Percentiles rank a stretch among this genome's conserved stretches.
phyloP scores from a whole-genome alignment of 495 filamentous ascomycete species.

The Podospora sp. region DNA sequence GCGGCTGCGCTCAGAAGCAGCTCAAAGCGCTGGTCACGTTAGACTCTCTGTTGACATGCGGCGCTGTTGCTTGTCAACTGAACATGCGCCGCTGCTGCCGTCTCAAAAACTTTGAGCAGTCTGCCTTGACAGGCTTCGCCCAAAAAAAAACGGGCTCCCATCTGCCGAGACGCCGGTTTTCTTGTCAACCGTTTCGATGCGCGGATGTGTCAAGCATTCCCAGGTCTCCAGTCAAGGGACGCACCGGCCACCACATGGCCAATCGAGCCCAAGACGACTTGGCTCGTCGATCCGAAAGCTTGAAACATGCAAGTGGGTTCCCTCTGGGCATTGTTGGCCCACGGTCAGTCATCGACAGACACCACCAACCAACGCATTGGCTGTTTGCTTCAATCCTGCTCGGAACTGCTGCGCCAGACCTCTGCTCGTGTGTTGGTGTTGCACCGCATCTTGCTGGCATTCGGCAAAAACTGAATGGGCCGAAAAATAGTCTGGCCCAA shows the following conservation, averaged over 20 bases:
- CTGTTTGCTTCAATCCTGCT: not conserved
- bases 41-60: not conserved
- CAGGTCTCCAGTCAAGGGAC: not conserved
- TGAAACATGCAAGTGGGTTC: not conserved
- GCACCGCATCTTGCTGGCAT: not conserved
- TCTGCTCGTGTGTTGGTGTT: not conserved
- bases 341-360: not conserved
- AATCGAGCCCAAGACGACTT: not conserved
- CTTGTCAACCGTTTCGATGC: not conserved
- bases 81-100: not conserved
- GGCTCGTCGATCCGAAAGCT: not conserved
- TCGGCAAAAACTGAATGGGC: conserved; percentile 1
- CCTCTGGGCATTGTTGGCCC: not conserved
- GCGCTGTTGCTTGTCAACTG: not conserved
- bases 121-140: not conserved
- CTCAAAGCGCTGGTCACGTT: not conserved
- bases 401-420: too few species aligned
- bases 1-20: not conserved
- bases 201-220: not conserved
- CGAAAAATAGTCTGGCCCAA: not conserved
- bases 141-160: not conserved
- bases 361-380: not conserved
- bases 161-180: not conserved
- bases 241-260: not conserved
- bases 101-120: not conserved